These are phyloP conservation scores for Penicillium simplicissimum DNA, from an alignment of 495 filamentous ascomycete species.

Conservation along the genomic window DNA sequence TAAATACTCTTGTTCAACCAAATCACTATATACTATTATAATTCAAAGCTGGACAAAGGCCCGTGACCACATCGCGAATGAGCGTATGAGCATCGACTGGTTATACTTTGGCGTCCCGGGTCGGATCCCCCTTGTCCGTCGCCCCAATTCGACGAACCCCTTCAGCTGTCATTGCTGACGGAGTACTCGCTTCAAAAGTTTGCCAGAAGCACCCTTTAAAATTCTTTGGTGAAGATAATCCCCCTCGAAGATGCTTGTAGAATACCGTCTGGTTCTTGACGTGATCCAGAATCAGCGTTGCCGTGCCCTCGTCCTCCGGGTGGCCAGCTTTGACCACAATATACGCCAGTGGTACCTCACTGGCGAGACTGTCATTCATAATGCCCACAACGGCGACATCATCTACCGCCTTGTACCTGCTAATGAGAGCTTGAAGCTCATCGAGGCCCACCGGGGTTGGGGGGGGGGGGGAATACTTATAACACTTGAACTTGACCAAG, in stretches of 20 bases:
- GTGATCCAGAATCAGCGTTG: neutral
- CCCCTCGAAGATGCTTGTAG: neutral
- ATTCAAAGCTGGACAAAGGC: too few relatives aligned
- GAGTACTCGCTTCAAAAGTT: neutral
- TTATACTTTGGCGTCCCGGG: neutral
- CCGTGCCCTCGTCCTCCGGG: neutral
- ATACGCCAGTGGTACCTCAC: neutral
- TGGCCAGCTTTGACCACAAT: neutral
- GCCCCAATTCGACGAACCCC: neutral
- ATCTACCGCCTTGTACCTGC: neutral
- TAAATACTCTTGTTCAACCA: neutral
- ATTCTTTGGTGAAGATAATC: neutral
- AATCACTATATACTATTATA: too few relatives aligned
- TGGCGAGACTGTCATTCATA: neutral
- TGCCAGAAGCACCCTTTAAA: neutral
- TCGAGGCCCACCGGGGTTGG: too few relatives aligned
- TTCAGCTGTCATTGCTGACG: neutral
- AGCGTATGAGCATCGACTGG: neutral
- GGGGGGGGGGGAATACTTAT: neutral
- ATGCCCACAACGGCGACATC: neutral
- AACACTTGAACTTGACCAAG: neutral
- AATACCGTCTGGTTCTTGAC: neutral
- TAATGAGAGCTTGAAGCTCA: neutral
- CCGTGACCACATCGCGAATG: too few relatives aligned
- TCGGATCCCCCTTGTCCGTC: neutral